A percentile compares a stretch with the other conserved stretches of the same genome.
Evolutionary conservation across 345 rosid genomes (phyloP).

Genomic region (Isatis tinctoria): DNA sequence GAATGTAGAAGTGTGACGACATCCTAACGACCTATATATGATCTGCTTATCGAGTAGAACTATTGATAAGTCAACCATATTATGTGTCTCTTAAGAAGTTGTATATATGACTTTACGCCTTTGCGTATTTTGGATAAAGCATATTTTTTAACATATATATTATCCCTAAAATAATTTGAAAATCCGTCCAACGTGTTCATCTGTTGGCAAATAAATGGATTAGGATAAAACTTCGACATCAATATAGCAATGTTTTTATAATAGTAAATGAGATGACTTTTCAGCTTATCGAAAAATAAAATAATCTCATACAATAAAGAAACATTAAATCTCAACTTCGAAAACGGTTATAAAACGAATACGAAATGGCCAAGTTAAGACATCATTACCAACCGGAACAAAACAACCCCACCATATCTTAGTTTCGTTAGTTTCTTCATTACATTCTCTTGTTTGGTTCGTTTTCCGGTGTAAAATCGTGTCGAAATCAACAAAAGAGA

Average conservation of each 20-base stretch:
- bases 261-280: conserved; percentile 20
- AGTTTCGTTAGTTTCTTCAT: conserved; percentile 14
- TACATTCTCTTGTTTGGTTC: conserved; percentile 3
- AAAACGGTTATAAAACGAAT: conserved; percentile 22
- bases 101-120: conserved; percentile 4
- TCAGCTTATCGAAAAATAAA: conserved; percentile 3
- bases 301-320: not conserved
- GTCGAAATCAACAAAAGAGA: not conserved
- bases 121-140: conserved; percentile 1
- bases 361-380: conserved; percentile 25
- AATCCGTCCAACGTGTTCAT: conserved; percentile 16
- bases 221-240: conserved; percentile 21
- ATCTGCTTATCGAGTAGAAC: conserved; percentile 27
- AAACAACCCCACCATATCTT: conserved; percentile 19
- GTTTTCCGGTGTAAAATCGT: not conserved
- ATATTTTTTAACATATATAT: not conserved
- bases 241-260: not conserved
- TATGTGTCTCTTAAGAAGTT: conserved; percentile 17
- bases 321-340: conserved; percentile 7
- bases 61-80: conserved; percentile 17
- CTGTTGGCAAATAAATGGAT: conserved; percentile 21
- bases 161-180: not conserved
- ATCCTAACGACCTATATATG: not conserved
- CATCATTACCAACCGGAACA: conserved; percentile 15
- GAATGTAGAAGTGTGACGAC: conserved; percentile 2